A percentile compares a stretch with the other conserved stretches of the same genome.
Conservation (phyloP, 2,329 filamentous ascomycete species). For the Colletotrichum euphorbiae region DNA sequence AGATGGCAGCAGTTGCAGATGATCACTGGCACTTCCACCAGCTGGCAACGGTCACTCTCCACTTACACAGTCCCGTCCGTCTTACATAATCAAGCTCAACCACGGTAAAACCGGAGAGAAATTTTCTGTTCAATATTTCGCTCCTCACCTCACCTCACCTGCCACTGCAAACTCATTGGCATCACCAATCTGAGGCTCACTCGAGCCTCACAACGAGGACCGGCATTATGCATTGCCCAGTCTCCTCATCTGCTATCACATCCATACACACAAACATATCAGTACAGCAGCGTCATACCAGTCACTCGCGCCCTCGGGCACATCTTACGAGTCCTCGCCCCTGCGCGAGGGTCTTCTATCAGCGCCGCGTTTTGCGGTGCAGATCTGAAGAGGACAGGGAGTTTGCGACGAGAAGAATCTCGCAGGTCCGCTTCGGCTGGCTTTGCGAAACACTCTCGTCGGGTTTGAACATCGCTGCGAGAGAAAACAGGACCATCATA, state of each 20-base stretch:
- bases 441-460: background rate
- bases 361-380: slow-evolving; percentile 40
- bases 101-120: background rate
- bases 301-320: slow-evolving; percentile 36
- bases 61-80: no score
- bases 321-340: slow-evolving; percentile 36
- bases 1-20: background rate
- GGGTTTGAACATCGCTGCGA: slow-evolving; percentile 51
- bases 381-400: slow-evolving; percentile 39
- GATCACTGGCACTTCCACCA: background rate
- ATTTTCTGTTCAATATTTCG: background rate
- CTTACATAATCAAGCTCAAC: background rate
- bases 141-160: background rate
- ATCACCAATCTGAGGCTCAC: slow-evolving; percentile 7
- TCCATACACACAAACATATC: background rate
- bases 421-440: background rate
- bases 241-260: background rate
- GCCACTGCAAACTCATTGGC: background rate
- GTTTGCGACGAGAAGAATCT: background rate
- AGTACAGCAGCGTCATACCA: slow-evolving; percentile 38
- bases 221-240: slow-evolving; percentile 8
- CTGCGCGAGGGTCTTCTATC: slow-evolving; percentile 36
- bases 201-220: background rate
- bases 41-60: background rate
- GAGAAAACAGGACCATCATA: slow-evolving; percentile 64